A percentile compares a stretch with the other conserved stretches of the same genome.
Evolutionary conservation across 495 filamentous ascomycete genomes (phyloP).

Genomic region (Podospora appendiculata): DNA sequence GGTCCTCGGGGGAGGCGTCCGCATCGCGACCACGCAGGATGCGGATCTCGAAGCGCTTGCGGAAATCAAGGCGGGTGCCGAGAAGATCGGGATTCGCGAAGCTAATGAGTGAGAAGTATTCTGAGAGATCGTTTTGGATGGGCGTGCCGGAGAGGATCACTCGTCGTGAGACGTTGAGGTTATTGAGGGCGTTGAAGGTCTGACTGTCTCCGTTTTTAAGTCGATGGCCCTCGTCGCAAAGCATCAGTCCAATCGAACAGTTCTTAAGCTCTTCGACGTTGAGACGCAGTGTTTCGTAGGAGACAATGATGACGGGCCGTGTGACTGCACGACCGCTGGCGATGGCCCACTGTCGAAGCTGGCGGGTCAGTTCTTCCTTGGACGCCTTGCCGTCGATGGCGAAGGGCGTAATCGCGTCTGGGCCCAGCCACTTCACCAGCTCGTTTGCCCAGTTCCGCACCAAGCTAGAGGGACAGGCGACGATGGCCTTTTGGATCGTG

Average conservation of each 20-base stretch:
- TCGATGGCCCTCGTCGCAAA: slow-evolving; percentile 99
- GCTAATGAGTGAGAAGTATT: slow-evolving; percentile 93
- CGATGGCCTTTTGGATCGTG: slow-evolving; percentile 94
- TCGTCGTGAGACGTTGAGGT: slow-evolving; percentile 78
- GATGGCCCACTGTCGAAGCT: slow-evolving; percentile 92
- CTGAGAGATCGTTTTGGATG: slow-evolving; percentile 95
- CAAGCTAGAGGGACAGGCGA: slow-evolving; percentile 95
- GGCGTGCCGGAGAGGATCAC: slow-evolving; percentile 97
- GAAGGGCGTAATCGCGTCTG: slow-evolving; percentile 86
- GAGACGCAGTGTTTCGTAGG: slow-evolving; percentile 90
- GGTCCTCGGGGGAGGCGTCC: slow-evolving; percentile 75
- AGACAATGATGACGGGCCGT: slow-evolving; percentile 96
- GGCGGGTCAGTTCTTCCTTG: slow-evolving; percentile 82
- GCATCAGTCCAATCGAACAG: slow-evolving; percentile 80
- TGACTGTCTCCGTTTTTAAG: slow-evolving; percentile 96
- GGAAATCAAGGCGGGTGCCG: slow-evolving; percentile 83
- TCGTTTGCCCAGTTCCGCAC: slow-evolving; percentile 99
- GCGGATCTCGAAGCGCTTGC: slow-evolving; percentile 88
- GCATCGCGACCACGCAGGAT: slow-evolving; percentile 92
- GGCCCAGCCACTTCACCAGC: slow-evolving; percentile 87
- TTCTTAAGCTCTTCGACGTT: slow-evolving; percentile 84
- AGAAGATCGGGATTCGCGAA: slow-evolving; percentile 94
- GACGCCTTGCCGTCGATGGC: slow-evolving; percentile 94
- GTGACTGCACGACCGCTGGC: slow-evolving; percentile 83
- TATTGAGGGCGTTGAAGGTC: slow-evolving; percentile 85